Base-by-base conservation (phyloP, 768 basidiomycete genomes). In the Tulasnella sp. region DNA sequence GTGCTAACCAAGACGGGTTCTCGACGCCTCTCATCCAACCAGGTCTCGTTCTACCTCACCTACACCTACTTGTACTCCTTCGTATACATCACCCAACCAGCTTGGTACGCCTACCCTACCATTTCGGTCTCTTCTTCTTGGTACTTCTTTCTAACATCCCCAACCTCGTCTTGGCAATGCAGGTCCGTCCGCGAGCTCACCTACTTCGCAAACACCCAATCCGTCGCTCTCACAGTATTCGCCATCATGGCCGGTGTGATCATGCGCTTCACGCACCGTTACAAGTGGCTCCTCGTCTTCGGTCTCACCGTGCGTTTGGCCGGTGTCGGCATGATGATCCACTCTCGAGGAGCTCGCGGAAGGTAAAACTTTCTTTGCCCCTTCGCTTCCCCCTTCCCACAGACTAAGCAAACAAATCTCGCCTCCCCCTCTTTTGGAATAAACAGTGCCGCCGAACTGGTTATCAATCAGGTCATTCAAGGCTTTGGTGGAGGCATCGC, bases 401-500 rank as follows among this genome's bases (percentile, higher is more conserved):
- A 76, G 27, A 77, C 89, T 87, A 42, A 86, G 88, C 44, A 87
- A 79, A 27, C 44, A 40, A 40, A 40, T 40, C 39, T 10, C 39
- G 5, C 3, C 39, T 4, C 39, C 39, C 3, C 10, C 39, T 40
- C 39, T 40, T 40, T 40, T 40, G 3, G 3, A 40, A 40, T 40
- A 5, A 48, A 36, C 56, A n/a, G 36, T 82, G 82, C 84, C 58
- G 83, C 74, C 76, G 84, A 86, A 77, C 87, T 93, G 39, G 90
- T 93, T 5, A 87, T 89, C 85, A 90, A 89, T 31, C 93, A 94
- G 82, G 84, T 93, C 74, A 86, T 94, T 21, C 93, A 93, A 85
- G 93, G 93, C 72, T 85, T 91, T 12, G 93, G 93, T 24, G 93
- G 93, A 19, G 93, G 92, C 21, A 87, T 94, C 78, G 91, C 92